Base-by-base conservation (phyloP, 2,329 filamentous ascomycete genomes). In the Dothideomycetes sp. region DNA sequence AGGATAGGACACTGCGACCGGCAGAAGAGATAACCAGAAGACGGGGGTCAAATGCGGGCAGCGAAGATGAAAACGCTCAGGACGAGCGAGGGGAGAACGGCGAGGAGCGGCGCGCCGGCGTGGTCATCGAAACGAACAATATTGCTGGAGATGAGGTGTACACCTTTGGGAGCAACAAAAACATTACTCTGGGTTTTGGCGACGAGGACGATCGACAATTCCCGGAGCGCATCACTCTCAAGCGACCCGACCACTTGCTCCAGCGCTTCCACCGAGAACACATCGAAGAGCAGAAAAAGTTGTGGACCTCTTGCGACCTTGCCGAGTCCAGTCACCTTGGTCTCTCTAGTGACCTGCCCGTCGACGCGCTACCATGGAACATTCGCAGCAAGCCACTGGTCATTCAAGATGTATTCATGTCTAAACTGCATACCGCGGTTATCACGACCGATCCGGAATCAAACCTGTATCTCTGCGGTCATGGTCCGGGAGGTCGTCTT, bases 121-220 rank as follows among this genome's bases (percentile, higher is more conserved):
- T 60, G 31, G 36, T 39, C 10, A 32, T 32, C 14, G 35, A 34
- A 12, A 33, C 34, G 12, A 31, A 19, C 18, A 36, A 46, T 17
- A 62, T 80, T 18, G 58, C 66, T 16, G 89, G 86, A 7, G 85
- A 94, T 52, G 91, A 98, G 55, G 66, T 95, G 1, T 96, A 86
- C 53, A 81, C 86, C 1, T 95, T 96, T 61, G 91, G 91, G 36
- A 96, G 88, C 61, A 98, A 95, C 62, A 93, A 91, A 55, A 98
- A 98, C 50, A 64, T 94, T 8, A 91, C 84, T 0, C 73, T 98
- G 16, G 91, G 91, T 1, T 81, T 96, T 44, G 88, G 88, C n/a
- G 88, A 98, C 55, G 82, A 93, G 52, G 87, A 95, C 57, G 89
- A 98, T 55, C 79, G 91, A 3, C 88, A 96, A 47, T 94, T 82